phyloP scores from a whole-genome alignment of 768 basidiomycete species.

The Tulasnella sp. region DNA sequence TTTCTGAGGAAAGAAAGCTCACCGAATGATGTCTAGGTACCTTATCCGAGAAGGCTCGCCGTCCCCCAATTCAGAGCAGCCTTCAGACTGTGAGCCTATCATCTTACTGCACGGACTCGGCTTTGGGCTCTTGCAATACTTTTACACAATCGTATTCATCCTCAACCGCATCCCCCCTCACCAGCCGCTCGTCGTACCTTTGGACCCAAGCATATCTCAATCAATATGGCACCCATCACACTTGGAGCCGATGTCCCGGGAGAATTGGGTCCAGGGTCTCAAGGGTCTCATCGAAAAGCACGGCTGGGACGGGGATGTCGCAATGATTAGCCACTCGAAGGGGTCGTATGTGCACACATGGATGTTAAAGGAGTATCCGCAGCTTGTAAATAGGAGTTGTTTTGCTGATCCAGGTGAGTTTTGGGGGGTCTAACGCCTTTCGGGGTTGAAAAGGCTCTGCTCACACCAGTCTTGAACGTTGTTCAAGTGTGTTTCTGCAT shows the following conservation, averaged over 20 bases:
- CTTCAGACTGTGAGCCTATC: slow-evolving; percentile 37
- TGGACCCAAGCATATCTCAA: slow-evolving; percentile 87
- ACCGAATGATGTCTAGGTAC: slow-evolving; percentile 49
- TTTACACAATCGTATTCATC: slow-evolving; percentile 57
- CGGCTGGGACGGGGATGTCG: slow-evolving; percentile 42
- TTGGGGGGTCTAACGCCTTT: neutral
- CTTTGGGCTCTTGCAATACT: slow-evolving; percentile 72
- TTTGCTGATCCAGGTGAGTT: slow-evolving; percentile 71
- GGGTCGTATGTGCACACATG: slow-evolving; percentile 84
- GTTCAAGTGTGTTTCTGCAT: slow-evolving; percentile 68
- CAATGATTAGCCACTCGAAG: slow-evolving; percentile 79
- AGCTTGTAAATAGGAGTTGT: slow-evolving; percentile 70
- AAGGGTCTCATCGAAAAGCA: slow-evolving; percentile 56
- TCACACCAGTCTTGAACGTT: neutral
- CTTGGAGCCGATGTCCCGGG: slow-evolving; percentile 63
- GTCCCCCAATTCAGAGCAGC: slow-evolving; percentile 59
- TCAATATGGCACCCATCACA: slow-evolving; percentile 73
- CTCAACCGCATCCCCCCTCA: slow-evolving; percentile 48
- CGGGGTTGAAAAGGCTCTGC: neutral
- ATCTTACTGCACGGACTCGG: slow-evolving; percentile 89
- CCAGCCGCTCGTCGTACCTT: slow-evolving; percentile 68
- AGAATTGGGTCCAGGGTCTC: slow-evolving; percentile 56
- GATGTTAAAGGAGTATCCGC: slow-evolving; percentile 78
- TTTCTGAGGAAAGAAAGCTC: too few relatives aligned
- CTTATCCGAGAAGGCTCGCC: slow-evolving; percentile 65